Conservation (phyloP, 352 stramenopile genomes). For the Pythium phragmiticola region DNA sequence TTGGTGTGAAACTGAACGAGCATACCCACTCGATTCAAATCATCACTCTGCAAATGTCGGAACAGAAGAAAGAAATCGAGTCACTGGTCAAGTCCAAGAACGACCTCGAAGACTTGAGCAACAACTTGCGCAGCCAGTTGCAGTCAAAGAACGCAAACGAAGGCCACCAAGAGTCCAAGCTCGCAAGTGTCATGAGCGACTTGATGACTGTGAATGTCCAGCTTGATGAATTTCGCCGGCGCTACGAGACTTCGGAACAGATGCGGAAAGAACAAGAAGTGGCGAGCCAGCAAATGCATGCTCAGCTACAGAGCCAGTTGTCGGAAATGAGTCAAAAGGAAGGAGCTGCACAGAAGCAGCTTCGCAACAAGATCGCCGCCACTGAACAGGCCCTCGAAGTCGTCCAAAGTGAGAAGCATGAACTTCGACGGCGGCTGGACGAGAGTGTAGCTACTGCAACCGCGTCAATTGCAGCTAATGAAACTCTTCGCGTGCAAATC, state of each 20-base stretch:
- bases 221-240: conserved; percentile 66
- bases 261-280: conserved; percentile 63
- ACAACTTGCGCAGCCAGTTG: conserved; percentile 54
- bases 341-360: conserved; percentile 33
- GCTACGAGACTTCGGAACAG: conserved; percentile 63
- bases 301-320: conserved; percentile 52
- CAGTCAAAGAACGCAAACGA: conserved; percentile 59
- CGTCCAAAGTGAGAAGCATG: conserved; percentile 43
- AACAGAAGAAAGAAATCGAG: conserved; percentile 56
- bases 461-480: conserved; percentile 31
- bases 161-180: conserved; percentile 67
- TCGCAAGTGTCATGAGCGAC: conserved; percentile 64
- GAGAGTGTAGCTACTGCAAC: conserved; percentile 32
- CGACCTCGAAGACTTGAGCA: conserved; percentile 62
- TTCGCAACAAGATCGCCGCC: conserved; percentile 40
- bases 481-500: conserved; percentile 37
- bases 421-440: conserved; percentile 43
- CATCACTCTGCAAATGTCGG: conserved; percentile 47
- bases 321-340: conserved; percentile 50
- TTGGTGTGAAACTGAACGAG: conserved; percentile 50
- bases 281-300: conserved; percentile 51
- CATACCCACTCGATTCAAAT: conserved; percentile 61
- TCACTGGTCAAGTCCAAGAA: conserved; percentile 61
- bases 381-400: conserved; percentile 31
- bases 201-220: conserved; percentile 77